phyloP scores from a whole-genome alignment of 2,329 filamentous ascomycete genomes.

The Sporothrix pallida region DNA sequence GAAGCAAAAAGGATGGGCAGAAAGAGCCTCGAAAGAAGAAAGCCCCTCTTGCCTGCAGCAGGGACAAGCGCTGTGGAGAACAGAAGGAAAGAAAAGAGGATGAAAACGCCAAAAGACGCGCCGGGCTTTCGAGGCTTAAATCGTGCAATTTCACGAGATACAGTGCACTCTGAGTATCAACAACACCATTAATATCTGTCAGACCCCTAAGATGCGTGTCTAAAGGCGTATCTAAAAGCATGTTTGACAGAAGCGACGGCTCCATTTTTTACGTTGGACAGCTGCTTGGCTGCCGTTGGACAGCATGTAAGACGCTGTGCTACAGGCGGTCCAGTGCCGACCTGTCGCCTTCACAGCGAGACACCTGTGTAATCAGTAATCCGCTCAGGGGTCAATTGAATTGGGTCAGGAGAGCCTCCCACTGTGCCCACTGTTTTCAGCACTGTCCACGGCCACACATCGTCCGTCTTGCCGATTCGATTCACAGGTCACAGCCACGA shows the following conservation, averaged over 20 bases:
- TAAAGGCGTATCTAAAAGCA: background rate
- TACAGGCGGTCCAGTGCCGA: background rate
- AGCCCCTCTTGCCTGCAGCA: background rate
- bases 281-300: background rate
- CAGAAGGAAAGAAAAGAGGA: background rate
- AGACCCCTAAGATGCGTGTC: background rate
- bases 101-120: background rate
- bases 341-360: conserved; percentile 3
- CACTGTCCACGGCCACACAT: background rate
- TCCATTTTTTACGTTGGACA: background rate
- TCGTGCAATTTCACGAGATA: background rate
- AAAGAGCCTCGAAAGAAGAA: too few relatives aligned
- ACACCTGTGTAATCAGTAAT: background rate
- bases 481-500: background rate
- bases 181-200: background rate
- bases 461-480: background rate
- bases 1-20: background rate
- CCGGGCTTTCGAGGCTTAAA: background rate
- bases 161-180: background rate
- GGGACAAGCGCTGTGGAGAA: conserved; percentile 2
- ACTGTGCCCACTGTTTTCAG: background rate
- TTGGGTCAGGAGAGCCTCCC: background rate
- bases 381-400: background rate
- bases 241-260: conserved; percentile 7
- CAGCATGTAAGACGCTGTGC: background rate